Evolutionary conservation across 768 basidiomycete genomes (phyloP).

Genomic region (Agrocybe pediades): DNA sequence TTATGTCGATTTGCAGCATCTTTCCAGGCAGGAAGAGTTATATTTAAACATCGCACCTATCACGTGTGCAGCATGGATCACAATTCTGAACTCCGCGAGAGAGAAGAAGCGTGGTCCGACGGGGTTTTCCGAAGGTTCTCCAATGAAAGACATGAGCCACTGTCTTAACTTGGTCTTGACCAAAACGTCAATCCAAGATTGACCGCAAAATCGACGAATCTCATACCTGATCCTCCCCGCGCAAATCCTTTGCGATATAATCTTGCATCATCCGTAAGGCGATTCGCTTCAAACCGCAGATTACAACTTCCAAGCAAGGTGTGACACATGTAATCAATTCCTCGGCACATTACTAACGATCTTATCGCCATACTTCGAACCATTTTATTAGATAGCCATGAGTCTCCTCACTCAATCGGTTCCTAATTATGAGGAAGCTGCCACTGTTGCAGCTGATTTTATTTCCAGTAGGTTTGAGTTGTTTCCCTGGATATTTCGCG

Average conservation of each 20-base stretch:
- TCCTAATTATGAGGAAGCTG: constrained; percentile 46
- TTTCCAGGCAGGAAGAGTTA: no score
- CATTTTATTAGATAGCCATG: constrained; percentile 16
- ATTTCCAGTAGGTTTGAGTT: constrained; percentile 39
- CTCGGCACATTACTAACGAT: background rate
- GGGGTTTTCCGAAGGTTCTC: background rate
- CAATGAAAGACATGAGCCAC: background rate
- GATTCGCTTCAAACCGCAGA: background rate
- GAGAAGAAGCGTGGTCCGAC: background rate
- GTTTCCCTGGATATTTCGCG: background rate
- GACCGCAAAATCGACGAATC: background rate
- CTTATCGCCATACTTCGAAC: background rate
- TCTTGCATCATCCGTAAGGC: background rate
- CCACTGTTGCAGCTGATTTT: constrained; percentile 44
- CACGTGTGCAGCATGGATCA: background rate
- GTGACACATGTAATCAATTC: background rate
- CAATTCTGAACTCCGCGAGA: background rate
- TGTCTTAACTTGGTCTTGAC: background rate
- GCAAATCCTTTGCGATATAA: background rate
- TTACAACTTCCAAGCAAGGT: background rate
- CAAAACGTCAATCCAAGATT: background rate
- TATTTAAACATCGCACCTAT: no score
- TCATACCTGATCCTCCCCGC: background rate
- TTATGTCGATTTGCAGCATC: no score
- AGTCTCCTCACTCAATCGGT: constrained; percentile 17